Percentiles rank a stretch among this genome's conserved stretches.
phyloP scores from a whole-genome alignment of 2,329 filamentous ascomycete species.

The Cercospora nicotianae region DNA sequence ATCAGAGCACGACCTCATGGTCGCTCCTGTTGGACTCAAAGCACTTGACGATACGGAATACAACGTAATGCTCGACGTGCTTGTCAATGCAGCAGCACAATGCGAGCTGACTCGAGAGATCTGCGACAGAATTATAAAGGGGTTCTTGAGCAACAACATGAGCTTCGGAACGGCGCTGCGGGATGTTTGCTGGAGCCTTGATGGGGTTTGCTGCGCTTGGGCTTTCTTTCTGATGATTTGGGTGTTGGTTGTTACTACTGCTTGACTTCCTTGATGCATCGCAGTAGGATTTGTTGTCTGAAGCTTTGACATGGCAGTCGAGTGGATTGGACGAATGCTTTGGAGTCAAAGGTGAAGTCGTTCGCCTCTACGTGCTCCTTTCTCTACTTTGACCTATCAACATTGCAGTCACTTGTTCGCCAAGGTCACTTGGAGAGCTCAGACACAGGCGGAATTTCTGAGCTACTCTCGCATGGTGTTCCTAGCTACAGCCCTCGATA shows the following conservation, averaged over 20 bases:
- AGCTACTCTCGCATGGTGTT: too few species aligned
- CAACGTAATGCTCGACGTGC: conserved; percentile 2
- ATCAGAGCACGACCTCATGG: conserved; percentile 3
- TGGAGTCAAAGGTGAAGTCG: too few species aligned
- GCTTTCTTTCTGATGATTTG: neutral
- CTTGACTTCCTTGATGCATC: neutral
- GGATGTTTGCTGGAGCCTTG: conserved; percentile 4
- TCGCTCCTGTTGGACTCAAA: neutral
- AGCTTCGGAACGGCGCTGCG: neutral
- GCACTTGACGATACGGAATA: neutral
- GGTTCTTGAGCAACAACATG: neutral
- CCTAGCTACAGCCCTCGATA: too few species aligned
- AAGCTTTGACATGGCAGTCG: neutral
- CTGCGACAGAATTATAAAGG: conserved; percentile 2
- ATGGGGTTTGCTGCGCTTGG: conserved; percentile 1
- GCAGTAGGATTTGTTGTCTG: neutral
- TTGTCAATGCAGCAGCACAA: conserved; percentile 5
- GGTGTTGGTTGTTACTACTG: neutral
- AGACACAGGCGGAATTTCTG: too few species aligned
- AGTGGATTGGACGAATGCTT: too few species aligned
- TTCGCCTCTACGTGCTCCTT: too few species aligned
- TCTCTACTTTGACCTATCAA: too few species aligned
- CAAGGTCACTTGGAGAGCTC: too few species aligned
- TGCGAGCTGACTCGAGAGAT: neutral
- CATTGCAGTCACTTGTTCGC: too few species aligned